Evolutionary conservation across 2,329 filamentous ascomycete species (phyloP), one percentile per base, ranked within the genome.

Genomic region (Pleurostoma richardsiae): DNA sequence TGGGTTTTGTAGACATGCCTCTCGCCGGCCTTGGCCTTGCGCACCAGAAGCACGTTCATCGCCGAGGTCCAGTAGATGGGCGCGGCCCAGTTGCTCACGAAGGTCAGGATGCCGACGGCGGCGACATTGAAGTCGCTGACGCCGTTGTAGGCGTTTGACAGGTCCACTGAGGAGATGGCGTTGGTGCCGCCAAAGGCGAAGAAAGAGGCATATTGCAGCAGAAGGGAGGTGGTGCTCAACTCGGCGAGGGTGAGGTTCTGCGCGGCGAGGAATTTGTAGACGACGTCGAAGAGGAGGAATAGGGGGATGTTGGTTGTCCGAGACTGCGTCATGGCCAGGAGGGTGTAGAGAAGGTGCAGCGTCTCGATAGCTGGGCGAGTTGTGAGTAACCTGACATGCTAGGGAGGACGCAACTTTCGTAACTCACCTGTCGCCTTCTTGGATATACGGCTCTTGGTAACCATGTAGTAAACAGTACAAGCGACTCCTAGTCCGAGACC

Each of bases 81-180:
- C 0, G 87, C 94, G 0, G 89, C 84, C 91, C 92, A 99, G 63
- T 99, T 99, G 56, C 87, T 82, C 5, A 90, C 63, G 59, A 96
- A 96, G 3, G 91, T 90, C 33, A 99, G 73, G 4, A 88, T 52
- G 1, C 90, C 94, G 11, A 99, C 94, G 11, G 83, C 76, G n/a
- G 82, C 52, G 52, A 94, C 74, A 59, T 88, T 91, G 72, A 95
- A 99, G 47, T 77, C 81, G 43, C 77, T 79, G 36, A 99, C 77
- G 52, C 94, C 94, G 59, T 99, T 99, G 69, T 99, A 99, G 0
- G 91, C 91, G 61, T 86, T 95, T 5, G 90, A 95, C 26, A 99
- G 78, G 60, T 97, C 91, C 57, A 99, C 82, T n/a, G 88, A 92
- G 10, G 91, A 95, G 55, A 99, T 96, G 39, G 94, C 87, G 64